Base-by-base conservation (phyloP, 2,329 filamentous ascomycete genomes). In the Trichoderma sp. region DNA sequence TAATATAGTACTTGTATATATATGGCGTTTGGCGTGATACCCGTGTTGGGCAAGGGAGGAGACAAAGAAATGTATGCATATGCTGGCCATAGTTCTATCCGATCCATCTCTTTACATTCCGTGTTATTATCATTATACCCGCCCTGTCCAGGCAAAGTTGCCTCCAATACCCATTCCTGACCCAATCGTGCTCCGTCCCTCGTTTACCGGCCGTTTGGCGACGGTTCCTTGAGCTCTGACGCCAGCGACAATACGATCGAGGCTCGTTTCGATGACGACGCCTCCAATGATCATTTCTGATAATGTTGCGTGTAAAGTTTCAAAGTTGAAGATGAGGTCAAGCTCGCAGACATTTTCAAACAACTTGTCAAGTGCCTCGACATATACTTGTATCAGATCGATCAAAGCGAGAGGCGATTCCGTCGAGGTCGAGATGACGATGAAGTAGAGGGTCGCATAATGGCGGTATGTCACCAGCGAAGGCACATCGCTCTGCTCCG, bases 261-360 rank as follows among this genome's bases (percentile, higher is more conserved):
- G 83, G 77, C 92, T 93, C 36, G 95, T 98, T 84, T 98, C 95
- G 28, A 98, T 91, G 18, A 98, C 95, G 15, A 98, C 94, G 1
- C 95, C 95, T 15, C 95, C 95, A 18, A 97, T 93, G 71, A 98
- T 92, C 93, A 98, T 97, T 86, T 98, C 95, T 72, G 90, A 91
- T 11, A 98, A 85, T 18, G 94, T 91, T 9, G 95, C 93, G 84
- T 99, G 96, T 78, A 99, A 86, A 18, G 94, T 97, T 87, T 99
- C 96, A 77, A 97, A 99, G 81, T 98, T 98, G 85, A 99, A 99
- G 81, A 99, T 99, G 76, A 99, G 87, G 82, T 99, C 95, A 71
- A 99, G 86, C 85, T 99, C 96, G 87, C 96, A 99, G 11, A 99
- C 96, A 80, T 99, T 98, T 84, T 98, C 96, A 80, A 99, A 99